Conservation (phyloP, 2,329 filamentous ascomycete genomes). For the Pseudogymnoascus sp. region DNA sequence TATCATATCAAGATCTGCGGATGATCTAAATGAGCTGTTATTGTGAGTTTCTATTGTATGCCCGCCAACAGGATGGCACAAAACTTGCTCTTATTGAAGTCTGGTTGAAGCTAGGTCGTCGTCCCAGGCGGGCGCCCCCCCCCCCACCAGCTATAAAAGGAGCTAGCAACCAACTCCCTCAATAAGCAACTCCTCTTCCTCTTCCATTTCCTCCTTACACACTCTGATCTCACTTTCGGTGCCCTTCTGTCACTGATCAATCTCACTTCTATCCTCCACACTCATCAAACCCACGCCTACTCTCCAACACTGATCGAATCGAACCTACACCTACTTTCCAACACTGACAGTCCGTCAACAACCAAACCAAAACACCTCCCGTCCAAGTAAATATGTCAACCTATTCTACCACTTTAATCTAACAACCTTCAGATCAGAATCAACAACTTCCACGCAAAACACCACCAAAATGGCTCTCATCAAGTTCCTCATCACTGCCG, state of each 20-base stretch:
- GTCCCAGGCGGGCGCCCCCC: background rate
- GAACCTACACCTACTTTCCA: background rate
- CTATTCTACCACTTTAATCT: background rate
- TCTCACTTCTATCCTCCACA: background rate
- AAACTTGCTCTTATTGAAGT: background rate
- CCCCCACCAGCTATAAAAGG: background rate
- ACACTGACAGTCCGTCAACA: background rate
- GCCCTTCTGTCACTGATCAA: background rate
- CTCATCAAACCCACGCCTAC: background rate
- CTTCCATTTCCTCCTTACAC: background rate
- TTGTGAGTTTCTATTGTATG: background rate
- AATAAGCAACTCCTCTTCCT: background rate
- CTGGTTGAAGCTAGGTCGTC: background rate
- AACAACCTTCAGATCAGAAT: background rate
- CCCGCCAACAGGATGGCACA: background rate
- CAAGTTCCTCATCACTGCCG: background rate
- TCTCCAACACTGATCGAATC: background rate
- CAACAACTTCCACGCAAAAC: background rate
- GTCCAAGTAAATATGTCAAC: background rate
- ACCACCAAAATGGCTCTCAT: background rate
- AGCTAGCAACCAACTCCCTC: background rate
- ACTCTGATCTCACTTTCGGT: background rate
- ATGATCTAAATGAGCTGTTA: background rate
- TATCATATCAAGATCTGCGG: no score
- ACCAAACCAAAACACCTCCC: background rate